phyloP scores from a whole-genome alignment of 1,284 basidiomycete genomes.

The Dichomitus squalens region DNA sequence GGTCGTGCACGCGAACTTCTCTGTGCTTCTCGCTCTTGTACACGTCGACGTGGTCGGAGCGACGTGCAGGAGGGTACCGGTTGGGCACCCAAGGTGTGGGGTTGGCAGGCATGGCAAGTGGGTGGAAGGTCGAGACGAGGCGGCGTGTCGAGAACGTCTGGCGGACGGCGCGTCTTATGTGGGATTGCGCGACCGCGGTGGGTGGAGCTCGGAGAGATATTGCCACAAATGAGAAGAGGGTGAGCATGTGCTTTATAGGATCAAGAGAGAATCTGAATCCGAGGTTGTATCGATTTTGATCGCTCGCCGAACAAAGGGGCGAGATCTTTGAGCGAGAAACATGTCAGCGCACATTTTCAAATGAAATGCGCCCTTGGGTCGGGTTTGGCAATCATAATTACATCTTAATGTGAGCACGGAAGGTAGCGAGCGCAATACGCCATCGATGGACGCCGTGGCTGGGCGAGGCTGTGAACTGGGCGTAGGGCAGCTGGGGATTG shows the following conservation, averaged over 20 bases:
- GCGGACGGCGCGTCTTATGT: conserved; percentile 22
- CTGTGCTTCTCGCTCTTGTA: conserved; percentile 68
- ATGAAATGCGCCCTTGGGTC: background rate
- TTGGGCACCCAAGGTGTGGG: conserved; percentile 44
- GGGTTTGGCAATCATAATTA: conserved; percentile 4
- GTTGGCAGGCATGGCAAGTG: conserved; percentile 27
- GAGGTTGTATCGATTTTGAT: conserved; percentile 21
- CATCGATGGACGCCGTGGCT: conserved; percentile 20
- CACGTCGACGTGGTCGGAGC: conserved; percentile 66
- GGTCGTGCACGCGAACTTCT: conserved; percentile 64
- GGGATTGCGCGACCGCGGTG: conserved; percentile 7
- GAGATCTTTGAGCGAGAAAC: conserved; percentile 20
- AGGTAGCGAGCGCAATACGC: conserved; percentile 6
- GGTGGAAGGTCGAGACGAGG: conserved; percentile 15
- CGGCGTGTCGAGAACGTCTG: conserved; percentile 12
- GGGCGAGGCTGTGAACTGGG: background rate
- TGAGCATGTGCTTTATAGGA: conserved; percentile 27
- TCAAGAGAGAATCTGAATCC: background rate
- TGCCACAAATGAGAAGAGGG: conserved; percentile 21
- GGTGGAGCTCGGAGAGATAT: conserved; percentile 26
- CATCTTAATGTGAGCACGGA: conserved; percentile 13
- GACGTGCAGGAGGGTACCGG: conserved; percentile 62
- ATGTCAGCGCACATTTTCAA: conserved; percentile 16
- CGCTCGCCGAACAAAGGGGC: conserved; percentile 12
- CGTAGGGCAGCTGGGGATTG: background rate